Conservation (phyloP, 1,139 yeast species). For the Suzukiozyma palmioleophila region DNA sequence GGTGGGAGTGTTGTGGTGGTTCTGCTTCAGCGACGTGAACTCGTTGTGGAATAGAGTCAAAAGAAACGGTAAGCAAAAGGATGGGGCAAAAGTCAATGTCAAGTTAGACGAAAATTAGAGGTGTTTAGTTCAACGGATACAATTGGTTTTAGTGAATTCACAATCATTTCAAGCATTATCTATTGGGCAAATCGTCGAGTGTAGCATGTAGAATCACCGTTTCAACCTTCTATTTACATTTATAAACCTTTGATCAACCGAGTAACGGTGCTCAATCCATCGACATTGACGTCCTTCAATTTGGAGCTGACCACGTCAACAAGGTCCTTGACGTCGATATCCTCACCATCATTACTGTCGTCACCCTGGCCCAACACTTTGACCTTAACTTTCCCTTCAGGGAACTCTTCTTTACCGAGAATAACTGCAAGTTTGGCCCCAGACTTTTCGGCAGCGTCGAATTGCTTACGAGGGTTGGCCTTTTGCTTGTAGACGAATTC, state of each 20-base stretch:
- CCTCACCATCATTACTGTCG: slow-evolving; percentile 83
- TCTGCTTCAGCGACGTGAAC: slow-evolving; percentile 63
- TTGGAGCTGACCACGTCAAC: slow-evolving; percentile 52
- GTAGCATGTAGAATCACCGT: background rate
- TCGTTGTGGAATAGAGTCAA: slow-evolving; percentile 79
- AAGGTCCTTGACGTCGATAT: slow-evolving; percentile 58
- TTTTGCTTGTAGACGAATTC: slow-evolving; percentile 89
- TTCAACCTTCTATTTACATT: background rate
- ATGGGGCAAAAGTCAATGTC: slow-evolving; percentile 22
- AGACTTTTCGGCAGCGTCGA: slow-evolving; percentile 93
- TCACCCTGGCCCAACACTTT: slow-evolving; percentile 87
- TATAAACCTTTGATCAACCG: slow-evolving; percentile 48
- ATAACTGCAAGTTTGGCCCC: slow-evolving; percentile 92
- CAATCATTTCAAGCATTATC: background rate
- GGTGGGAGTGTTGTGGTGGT: slow-evolving; percentile 73
- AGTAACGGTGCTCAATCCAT: slow-evolving; percentile 53
- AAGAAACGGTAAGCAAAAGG: slow-evolving; percentile 44
- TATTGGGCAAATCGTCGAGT: background rate
- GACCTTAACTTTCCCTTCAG: slow-evolving; percentile 76
- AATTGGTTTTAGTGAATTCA: slow-evolving; percentile 1
- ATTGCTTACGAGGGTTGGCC: slow-evolving; percentile 92
- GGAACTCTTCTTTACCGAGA: slow-evolving; percentile 89
- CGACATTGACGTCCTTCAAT: slow-evolving; percentile 39
- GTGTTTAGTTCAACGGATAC: background rate
- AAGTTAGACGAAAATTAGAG: slow-evolving; percentile 19